Evolutionary conservation across 2,329 filamentous ascomycete species (phyloP).

Genomic region (Elsinoe arachidis): DNA sequence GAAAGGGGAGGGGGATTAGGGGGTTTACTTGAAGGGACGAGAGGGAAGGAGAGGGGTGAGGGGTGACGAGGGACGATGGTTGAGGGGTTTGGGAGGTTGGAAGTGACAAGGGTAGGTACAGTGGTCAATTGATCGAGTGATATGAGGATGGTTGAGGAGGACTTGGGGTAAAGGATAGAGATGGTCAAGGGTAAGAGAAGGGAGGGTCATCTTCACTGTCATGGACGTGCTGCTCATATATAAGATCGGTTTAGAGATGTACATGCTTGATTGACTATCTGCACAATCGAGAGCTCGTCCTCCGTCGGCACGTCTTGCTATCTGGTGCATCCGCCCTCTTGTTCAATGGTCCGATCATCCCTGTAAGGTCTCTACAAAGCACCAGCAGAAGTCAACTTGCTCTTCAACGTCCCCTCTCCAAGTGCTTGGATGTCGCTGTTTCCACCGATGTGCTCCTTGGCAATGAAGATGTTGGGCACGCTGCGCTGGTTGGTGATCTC

Average conservation of each 20-base stretch:
- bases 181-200: too few relatives aligned
- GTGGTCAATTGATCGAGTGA: too few relatives aligned
- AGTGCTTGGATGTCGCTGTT: constrained; percentile 74
- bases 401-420: constrained; percentile 16
- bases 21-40: neutral
- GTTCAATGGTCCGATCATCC: too few relatives aligned
- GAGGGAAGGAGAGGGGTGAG: neutral
- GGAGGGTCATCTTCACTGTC: too few relatives aligned
- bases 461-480: constrained; percentile 94
- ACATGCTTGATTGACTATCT: too few relatives aligned
- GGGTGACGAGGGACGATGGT: neutral
- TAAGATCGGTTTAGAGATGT: too few relatives aligned
- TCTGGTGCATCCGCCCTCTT: too few relatives aligned
- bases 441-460: constrained; percentile 83
- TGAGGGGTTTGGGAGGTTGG: neutral
- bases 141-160: neutral
- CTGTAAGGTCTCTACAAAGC: constrained; percentile 3
- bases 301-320: too few relatives aligned
- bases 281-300: too few relatives aligned
- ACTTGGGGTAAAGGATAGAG: neutral
- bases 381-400: constrained; percentile 15
- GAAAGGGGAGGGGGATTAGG: neutral
- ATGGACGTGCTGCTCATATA: too few relatives aligned
- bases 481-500: constrained; percentile 76
- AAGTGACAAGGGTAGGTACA: neutral